Conservation (phyloP, 164 flowering plant genomes). For the Liquidambar formosana region DNA sequence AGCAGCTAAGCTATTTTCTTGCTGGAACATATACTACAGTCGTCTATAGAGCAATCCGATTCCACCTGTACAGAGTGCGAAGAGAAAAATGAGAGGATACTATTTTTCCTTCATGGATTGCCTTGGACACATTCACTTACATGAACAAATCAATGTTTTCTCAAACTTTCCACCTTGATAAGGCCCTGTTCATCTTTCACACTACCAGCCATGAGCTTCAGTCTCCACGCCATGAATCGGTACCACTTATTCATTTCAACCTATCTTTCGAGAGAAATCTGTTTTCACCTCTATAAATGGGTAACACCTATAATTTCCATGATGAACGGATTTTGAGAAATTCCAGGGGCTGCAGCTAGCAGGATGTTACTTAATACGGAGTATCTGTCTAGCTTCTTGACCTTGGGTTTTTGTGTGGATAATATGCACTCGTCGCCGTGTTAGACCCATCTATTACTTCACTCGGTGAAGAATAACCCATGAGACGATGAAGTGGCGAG, state of each 20-base stretch:
- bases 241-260: not conserved
- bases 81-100: not conserved
- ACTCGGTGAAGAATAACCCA: slow-evolving; percentile 77
- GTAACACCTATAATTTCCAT: not conserved
- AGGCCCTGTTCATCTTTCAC: not conserved
- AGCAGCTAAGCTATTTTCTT: not conserved
- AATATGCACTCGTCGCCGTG: not conserved
- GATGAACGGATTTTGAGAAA: not conserved
- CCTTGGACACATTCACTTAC: not conserved
- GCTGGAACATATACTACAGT: not conserved
- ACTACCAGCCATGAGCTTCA: not conserved
- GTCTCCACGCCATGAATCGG: not conserved
- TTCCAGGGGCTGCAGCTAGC: too few species aligned
- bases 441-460: slow-evolving; percentile 28
- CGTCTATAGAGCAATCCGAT: too few species aligned
- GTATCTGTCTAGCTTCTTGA: not conserved
- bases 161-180: not conserved
- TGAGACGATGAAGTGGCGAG: slow-evolving; percentile 71
- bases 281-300: not conserved
- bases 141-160: not conserved
- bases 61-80: not conserved
- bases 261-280: not conserved
- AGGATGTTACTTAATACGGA: too few species aligned
- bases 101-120: not conserved
- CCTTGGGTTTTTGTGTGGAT: not conserved